phyloP scores from a whole-genome alignment of 2,329 filamentous ascomycete genomes.

The Bipolaris victoriae region DNA sequence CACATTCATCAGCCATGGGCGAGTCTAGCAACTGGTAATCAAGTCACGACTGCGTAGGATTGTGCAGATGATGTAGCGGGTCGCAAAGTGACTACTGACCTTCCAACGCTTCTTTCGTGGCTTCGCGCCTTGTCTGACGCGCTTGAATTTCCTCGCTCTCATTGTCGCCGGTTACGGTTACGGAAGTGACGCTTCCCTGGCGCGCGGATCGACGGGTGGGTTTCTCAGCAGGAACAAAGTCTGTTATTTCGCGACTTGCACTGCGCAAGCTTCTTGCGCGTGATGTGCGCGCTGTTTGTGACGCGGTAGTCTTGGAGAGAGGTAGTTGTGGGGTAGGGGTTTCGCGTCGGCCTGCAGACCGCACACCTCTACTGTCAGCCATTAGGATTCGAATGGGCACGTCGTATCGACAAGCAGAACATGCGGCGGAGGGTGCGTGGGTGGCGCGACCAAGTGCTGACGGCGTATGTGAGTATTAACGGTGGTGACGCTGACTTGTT shows the following conservation, averaged over 20 bases:
- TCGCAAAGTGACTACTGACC: constrained; percentile 32
- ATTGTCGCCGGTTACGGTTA: constrained; percentile 33
- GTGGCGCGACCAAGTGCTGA: not conserved
- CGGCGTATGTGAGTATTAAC: not conserved
- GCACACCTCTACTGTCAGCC: constrained; percentile 43
- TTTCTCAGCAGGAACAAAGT: constrained; percentile 25
- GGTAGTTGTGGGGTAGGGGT: constrained; percentile 41
- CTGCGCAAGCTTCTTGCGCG: constrained; percentile 46
- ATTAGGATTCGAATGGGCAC: constrained; percentile 24
- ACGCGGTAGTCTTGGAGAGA: constrained; percentile 24
- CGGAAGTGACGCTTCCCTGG: constrained; percentile 35
- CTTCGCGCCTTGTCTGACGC: constrained; percentile 30
- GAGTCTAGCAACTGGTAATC: not conserved
- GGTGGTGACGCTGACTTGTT: constrained; percentile 10
- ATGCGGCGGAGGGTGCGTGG: constrained; percentile 14
- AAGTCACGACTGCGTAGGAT: not conserved
- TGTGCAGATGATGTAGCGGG: not conserved
- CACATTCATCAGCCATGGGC: constrained; percentile 18
- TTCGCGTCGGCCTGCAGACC: constrained; percentile 43
- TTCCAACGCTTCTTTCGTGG: constrained; percentile 31
- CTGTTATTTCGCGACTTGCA: constrained; percentile 49
- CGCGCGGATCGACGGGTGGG: constrained; percentile 35
- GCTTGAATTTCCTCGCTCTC: constrained; percentile 25
- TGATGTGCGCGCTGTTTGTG: constrained; percentile 32
- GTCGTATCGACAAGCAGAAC: constrained; percentile 3